Evolutionary conservation across 2,329 filamentous ascomycete species (phyloP), one percentile per base, ranked within the genome.

Genomic region (Cordyceps farinosa): DNA sequence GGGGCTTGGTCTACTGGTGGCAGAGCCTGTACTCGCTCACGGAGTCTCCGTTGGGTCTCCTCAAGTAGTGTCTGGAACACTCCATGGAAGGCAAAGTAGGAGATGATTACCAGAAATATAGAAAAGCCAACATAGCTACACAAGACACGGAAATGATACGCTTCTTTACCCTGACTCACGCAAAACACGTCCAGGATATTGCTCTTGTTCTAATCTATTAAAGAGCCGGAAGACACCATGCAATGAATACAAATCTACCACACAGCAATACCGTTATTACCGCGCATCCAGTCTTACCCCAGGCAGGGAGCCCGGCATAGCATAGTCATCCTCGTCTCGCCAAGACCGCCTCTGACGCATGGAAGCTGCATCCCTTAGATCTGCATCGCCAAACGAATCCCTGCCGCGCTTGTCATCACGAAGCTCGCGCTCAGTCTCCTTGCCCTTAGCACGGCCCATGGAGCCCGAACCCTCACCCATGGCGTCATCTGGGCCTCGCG

Each of bases 1-100:
- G 76, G 0, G 95, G 95, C 1, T 87, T 89, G 1, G 75, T 86
- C 51, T 79, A 82, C 3, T 99, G 95, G 80, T 92, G 87, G 74
- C 82, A 75, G 68, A 80, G 84, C 57, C 72, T 98, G 55, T 94
- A 90, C 80, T 77, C 82, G 1, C 78, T 95, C 75, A 96, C 93
- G 1, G 81, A 88, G 69, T 74, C 75, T 51, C 64, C 69, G 3
- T 65, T 72, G 69, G 71, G 73, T 40, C 54, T 77, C 34, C 68
- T 69, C 38, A 32, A 66, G 11, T 54, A 61, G 22, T 27, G n/a
- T 22, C 11, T n/a, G 15, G 40, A 38, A 22, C n/a, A n/a, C 8
- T 30, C 10, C 29, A 6, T n/a, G 30, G 15, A 2, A n/a, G 5
- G 10, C 15, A 38, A 40, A n/a, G 4, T 11, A 22, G 32, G 42